Conservation (phyloP, 2,329 filamentous ascomycete species). For the Penicillium sp. region DNA sequence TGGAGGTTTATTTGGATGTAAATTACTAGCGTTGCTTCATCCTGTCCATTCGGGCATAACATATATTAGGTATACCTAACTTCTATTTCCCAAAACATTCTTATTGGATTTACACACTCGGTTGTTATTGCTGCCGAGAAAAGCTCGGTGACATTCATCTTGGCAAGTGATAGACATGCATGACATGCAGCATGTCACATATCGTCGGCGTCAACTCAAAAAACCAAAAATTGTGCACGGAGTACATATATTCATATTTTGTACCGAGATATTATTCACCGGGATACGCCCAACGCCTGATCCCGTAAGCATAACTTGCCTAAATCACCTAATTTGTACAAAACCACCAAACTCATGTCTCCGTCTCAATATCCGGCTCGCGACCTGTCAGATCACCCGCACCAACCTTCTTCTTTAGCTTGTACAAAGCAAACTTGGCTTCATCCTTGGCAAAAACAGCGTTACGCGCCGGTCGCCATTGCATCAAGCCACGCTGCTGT, state of each 20-base stretch:
- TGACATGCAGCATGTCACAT: neutral
- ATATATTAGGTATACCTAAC: neutral
- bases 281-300: too few species aligned
- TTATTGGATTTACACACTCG: too few species aligned
- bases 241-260: too few species aligned
- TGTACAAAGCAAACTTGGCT: slow-evolving; percentile 68
- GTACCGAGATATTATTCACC: too few species aligned
- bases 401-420: slow-evolving; percentile 65
- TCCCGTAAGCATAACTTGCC: too few species aligned
- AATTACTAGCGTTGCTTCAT: slow-evolving; percentile 7
- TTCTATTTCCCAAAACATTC: too few species aligned
- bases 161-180: slow-evolving; percentile 4
- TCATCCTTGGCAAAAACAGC: slow-evolving; percentile 82
- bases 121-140: too few species aligned
- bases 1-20: slow-evolving; percentile 4
- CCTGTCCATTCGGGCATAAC: slow-evolving; percentile 2
- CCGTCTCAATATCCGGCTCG: slow-evolving; percentile 83
- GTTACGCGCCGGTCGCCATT: slow-evolving; percentile 88
- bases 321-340: neutral
- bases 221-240: too few species aligned
- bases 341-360: slow-evolving; percentile 37
- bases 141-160: neutral
- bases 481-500: slow-evolving; percentile 86
- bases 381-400: slow-evolving; percentile 66
- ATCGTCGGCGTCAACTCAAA: neutral